These are phyloP conservation scores for Vitis rotundifolia DNA, from an alignment of 164 flowering plant genomes.

Conservation along the genomic window DNA sequence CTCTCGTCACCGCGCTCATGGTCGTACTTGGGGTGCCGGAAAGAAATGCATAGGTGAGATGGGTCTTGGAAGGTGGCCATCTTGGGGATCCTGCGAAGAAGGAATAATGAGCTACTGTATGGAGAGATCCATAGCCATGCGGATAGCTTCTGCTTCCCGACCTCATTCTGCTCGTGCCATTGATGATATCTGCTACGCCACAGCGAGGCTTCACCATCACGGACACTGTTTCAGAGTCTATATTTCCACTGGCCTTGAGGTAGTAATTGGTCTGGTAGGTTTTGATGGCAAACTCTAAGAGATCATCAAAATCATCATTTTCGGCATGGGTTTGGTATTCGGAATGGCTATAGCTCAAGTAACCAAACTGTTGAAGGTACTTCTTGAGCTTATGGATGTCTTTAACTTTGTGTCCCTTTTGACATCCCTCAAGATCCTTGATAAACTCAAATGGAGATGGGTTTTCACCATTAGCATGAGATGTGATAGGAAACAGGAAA, in stretches of 20 bases:
- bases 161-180: constrained; percentile 7
- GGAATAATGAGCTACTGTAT: constrained; percentile 1
- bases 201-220: constrained; percentile 34
- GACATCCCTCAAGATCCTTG: constrained; percentile 22
- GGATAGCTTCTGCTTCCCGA: not conserved
- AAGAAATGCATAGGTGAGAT: constrained; percentile 1
- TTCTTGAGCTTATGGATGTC: constrained; percentile 23
- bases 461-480: not conserved
- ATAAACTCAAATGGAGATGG: constrained; percentile 18
- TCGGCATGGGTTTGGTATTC: not conserved
- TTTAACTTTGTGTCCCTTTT: constrained; percentile 28
- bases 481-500: not conserved
- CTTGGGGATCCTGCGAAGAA: constrained; percentile 8
- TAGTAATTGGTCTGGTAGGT: constrained; percentile 34
- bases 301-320: constrained; percentile 23
- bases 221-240: constrained; percentile 27
- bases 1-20: not conserved
- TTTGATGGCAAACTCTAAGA: constrained; percentile 34
- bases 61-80: constrained; percentile 2
- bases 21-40: not conserved
- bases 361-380: constrained; percentile 29
- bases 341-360: constrained; percentile 8
- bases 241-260: constrained; percentile 29
- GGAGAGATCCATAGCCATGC: not conserved
- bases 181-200: constrained; percentile 30